phyloP scores from a whole-genome alignment of 352 stramenopile species.

The Pythium rishiriense region DNA sequence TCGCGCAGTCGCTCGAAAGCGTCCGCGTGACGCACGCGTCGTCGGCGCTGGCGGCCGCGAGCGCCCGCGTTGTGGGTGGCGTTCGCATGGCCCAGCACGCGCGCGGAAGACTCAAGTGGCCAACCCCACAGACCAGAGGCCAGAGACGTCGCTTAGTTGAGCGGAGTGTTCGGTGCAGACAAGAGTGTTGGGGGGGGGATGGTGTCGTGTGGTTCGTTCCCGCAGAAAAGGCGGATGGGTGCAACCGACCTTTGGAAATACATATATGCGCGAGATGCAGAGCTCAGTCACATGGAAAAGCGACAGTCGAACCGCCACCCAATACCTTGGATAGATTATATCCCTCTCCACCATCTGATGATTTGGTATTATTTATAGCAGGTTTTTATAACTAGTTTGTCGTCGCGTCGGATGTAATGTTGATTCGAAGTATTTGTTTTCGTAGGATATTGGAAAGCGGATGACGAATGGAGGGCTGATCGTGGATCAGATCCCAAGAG shows the following conservation, averaged over 20 bases:
- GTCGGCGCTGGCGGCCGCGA: not conserved
- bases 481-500: not conserved
- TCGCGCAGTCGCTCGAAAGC: slow-evolving; percentile 6
- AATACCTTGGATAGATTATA: not conserved
- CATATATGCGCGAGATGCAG: not conserved
- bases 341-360: not conserved
- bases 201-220: not conserved
- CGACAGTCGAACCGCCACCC: not conserved
- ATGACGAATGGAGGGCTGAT: not conserved
- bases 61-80: slow-evolving; percentile 1
- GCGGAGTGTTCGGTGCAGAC: not conserved
- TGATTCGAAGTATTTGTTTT: not conserved
- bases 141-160: too few species aligned
- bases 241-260: not conserved
- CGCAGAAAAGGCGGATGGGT: not conserved
- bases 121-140: too few species aligned
- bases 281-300: not conserved
- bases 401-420: not conserved
- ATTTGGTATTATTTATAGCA: not conserved
- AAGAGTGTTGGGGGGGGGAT: too few species aligned
- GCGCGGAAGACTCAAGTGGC: too few species aligned
- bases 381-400: not conserved
- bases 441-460: not conserved
- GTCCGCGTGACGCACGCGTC: not conserved
- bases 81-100: not conserved